phyloP scores from a whole-genome alignment of 1,139 yeast genomes.

The Suhomyces atakaporum region DNA sequence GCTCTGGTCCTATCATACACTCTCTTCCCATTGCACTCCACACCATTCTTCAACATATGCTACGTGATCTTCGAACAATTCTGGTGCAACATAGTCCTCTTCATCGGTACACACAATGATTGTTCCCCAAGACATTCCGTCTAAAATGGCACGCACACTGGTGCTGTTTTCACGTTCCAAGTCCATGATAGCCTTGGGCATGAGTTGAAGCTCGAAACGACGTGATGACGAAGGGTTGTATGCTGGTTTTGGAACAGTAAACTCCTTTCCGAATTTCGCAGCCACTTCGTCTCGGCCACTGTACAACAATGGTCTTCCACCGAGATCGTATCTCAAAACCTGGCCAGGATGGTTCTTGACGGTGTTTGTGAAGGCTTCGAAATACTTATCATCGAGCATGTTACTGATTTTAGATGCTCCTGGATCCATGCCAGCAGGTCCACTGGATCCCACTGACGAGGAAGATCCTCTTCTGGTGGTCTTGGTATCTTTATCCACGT shows the following conservation, averaged over 20 bases:
- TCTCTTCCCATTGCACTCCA: slow-evolving; percentile 94
- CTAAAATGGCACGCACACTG: slow-evolving; percentile 45
- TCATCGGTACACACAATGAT: slow-evolving; percentile 79
- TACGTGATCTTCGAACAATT: slow-evolving; percentile 55
- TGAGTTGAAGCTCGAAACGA: slow-evolving; percentile 81
- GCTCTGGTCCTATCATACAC: too few species aligned
- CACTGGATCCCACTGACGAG: slow-evolving; percentile 23
- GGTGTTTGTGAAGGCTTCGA: slow-evolving; percentile 73
- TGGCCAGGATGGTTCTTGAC: slow-evolving; percentile 84
- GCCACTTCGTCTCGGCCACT: slow-evolving; percentile 61
- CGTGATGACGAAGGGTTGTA: slow-evolving; percentile 65
- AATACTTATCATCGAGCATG: slow-evolving; percentile 71
- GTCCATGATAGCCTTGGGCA: slow-evolving; percentile 91
- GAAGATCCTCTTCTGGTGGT: slow-evolving; percentile 16
- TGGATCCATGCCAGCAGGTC: slow-evolving; percentile 29
- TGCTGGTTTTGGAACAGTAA: slow-evolving; percentile 49
- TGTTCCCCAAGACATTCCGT: slow-evolving; percentile 98
- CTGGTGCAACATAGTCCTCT: slow-evolving; percentile 64
- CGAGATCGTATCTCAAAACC: slow-evolving; percentile 77
- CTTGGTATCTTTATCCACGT: slow-evolving; percentile 20
- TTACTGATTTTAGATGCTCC: slow-evolving; percentile 47
- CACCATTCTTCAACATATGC: slow-evolving; percentile 90
- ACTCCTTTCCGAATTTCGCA: slow-evolving; percentile 34
- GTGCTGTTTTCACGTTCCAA: slow-evolving; percentile 55
- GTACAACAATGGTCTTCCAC: slow-evolving; percentile 74